A percentile compares a stretch with the other conserved stretches of the same genome.
These are phyloP conservation scores for Toxoplasma gondii DNA, from an alignment of 169 alveolate species.

Conservation along the genomic window DNA sequence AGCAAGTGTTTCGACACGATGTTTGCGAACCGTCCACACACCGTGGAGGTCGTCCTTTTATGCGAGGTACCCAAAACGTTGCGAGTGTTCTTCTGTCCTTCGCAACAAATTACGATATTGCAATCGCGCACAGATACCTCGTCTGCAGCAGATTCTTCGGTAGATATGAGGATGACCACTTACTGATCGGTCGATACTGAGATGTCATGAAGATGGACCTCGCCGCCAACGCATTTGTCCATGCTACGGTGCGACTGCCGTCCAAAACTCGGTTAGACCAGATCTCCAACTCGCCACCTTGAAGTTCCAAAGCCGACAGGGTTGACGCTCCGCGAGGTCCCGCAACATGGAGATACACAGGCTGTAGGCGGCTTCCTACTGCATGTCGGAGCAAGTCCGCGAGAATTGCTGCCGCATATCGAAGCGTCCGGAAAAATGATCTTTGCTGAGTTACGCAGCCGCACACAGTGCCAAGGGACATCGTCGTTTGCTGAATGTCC, in stretches of 20 bases:
- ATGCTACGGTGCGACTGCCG: neutral
- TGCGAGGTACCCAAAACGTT: too few species aligned
- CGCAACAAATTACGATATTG: too few species aligned
- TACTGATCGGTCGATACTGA: constrained; percentile 6
- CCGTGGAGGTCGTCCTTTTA: too few species aligned
- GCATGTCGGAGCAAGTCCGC: constrained; percentile 30
- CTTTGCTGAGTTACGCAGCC: neutral
- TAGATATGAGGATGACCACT: neutral
- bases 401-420: neutral
- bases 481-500: neutral
- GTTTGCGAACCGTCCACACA: too few species aligned
- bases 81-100: too few species aligned
- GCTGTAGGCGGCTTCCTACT: neutral
- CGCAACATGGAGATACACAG: neutral
- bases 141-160: too few species aligned
- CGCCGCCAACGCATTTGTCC: constrained; percentile 12
- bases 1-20: too few species aligned
- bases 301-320: neutral
- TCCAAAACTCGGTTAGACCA: neutral
- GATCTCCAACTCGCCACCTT: neutral
- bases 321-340: neutral
- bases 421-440: constrained; percentile 8
- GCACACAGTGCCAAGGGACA: neutral
- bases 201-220: constrained; percentile 1
- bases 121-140: too few species aligned